Evolutionary conservation across 495 filamentous ascomycete genomes (phyloP).

Genomic region (Xylaria intraflava): DNA sequence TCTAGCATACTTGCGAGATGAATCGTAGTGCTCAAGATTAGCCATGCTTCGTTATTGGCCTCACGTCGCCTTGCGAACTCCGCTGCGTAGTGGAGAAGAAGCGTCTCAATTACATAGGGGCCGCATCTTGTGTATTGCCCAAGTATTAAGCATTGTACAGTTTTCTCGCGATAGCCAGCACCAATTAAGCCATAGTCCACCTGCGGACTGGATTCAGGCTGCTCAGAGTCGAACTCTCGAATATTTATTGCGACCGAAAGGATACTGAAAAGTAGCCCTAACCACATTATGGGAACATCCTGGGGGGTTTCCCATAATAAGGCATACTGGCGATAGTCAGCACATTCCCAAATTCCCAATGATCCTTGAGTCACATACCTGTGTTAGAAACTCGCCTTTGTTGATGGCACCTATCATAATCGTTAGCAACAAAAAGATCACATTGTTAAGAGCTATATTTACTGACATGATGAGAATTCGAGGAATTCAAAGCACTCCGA

Average conservation of each 20-base stretch:
- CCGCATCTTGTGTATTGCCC: slow-evolving; percentile 38
- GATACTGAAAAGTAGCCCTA: slow-evolving; percentile 29
- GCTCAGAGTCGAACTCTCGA: slow-evolving; percentile 5
- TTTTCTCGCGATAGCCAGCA: slow-evolving; percentile 19
- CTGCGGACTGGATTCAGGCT: slow-evolving; percentile 16
- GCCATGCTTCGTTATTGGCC: slow-evolving; percentile 32
- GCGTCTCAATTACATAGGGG: slow-evolving; percentile 34
- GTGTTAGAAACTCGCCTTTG: slow-evolving; percentile 7
- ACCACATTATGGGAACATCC: slow-evolving; percentile 16
- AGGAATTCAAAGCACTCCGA: slow-evolving; percentile 10
- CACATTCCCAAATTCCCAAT: not conserved
- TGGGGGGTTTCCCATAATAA: slow-evolving; percentile 24
- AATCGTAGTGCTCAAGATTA: slow-evolving; percentile 32
- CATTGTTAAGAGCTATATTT: not conserved
- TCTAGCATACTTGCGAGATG: slow-evolving; percentile 23
- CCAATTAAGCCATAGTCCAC: slow-evolving; percentile 18
- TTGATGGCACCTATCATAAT: slow-evolving; percentile 1
- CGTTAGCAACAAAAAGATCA: not conserved
- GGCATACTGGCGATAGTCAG: slow-evolving; percentile 18
- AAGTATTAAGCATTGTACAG: slow-evolving; percentile 32
- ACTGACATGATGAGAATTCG: slow-evolving; percentile 11
- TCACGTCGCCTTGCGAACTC: slow-evolving; percentile 31
- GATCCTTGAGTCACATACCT: not conserved
- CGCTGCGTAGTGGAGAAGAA: slow-evolving; percentile 30
- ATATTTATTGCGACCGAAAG: slow-evolving; percentile 12